These are phyloP conservation scores for Penstemon barbatus DNA, from an alignment of 257 asterid species.

Conservation along the genomic window DNA sequence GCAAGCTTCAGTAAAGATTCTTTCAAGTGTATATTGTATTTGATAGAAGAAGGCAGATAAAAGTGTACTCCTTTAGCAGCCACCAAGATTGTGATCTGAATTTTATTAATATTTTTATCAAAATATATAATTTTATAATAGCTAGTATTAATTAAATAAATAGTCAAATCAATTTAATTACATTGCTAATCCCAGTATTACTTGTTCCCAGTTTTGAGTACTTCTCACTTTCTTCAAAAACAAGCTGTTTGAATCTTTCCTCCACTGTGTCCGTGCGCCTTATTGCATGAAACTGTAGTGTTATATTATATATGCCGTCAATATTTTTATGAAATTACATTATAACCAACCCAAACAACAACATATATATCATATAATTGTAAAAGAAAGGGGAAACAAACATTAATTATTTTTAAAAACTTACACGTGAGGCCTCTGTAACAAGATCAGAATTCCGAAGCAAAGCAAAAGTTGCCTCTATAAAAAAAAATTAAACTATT, in stretches of 20 bases:
- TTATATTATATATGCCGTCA: conserved; percentile 18
- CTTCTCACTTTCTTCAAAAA: conserved; percentile 91
- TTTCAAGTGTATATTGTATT: conserved; percentile 70
- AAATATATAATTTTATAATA: neutral
- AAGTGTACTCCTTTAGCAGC: conserved; percentile 85
- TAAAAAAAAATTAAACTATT: conserved; percentile 30
- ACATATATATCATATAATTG: neutral
- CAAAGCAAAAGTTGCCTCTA: conserved; percentile 93
- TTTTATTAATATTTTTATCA: neutral
- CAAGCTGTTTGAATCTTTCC: conserved; percentile 71
- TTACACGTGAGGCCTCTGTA: conserved; percentile 86
- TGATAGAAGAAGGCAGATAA: conserved; percentile 58
- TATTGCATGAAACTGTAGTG: conserved; percentile 75
- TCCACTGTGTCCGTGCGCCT: conserved; percentile 78
- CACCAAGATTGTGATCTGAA: conserved; percentile 82
- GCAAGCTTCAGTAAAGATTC: conserved; percentile 88
- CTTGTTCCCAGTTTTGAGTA: conserved; percentile 45
- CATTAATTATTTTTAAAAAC: conserved; percentile 27
- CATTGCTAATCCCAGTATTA: conserved; percentile 61
- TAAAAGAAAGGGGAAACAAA: conserved; percentile 1
- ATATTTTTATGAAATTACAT: conserved; percentile 7
- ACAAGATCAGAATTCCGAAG: conserved; percentile 96
- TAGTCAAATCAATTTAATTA: conserved; percentile 43
- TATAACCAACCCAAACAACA: neutral
- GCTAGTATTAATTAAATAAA: neutral